Conservation (phyloP, 2,329 filamentous ascomycete genomes). For the Fusarium sp. region DNA sequence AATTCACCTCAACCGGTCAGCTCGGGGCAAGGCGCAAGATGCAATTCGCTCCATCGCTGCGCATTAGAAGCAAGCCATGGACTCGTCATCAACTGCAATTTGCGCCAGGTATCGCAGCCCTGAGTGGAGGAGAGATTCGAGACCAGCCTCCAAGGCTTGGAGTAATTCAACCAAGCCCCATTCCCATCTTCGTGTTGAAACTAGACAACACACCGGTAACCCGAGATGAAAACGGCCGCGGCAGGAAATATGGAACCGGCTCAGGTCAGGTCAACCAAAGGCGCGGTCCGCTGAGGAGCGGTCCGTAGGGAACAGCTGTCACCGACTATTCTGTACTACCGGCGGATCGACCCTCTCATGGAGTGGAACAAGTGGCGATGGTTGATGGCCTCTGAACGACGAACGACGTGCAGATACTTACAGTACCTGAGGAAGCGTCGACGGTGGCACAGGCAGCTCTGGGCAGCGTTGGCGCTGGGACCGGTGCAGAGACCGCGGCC, state of each 20-base stretch:
- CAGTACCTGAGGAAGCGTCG: not conserved
- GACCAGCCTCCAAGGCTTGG: not conserved
- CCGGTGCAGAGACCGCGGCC: constrained; percentile 27
- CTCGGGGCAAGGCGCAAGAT: not conserved
- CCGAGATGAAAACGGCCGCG: not conserved
- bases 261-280: not conserved
- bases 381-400: not conserved
- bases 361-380: not conserved
- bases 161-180: not conserved
- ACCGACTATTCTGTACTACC: constrained; percentile 12
- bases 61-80: constrained; percentile 2
- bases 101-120: not conserved
- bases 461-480: constrained; percentile 21
- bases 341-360: constrained; percentile 5
- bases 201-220: not conserved
- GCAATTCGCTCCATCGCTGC: constrained; percentile 2
- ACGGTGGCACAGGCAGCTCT: constrained; percentile 15
- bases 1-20: constrained; percentile 9
- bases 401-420: not conserved
- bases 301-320: constrained; percentile 7
- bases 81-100: constrained; percentile 7
- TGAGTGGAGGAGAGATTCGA: not conserved
- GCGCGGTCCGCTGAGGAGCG: constrained; percentile 5
- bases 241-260: not conserved
- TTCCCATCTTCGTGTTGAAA: not conserved